Base-by-base conservation (phyloP, 2,329 filamentous ascomycete species). In the Xylariales sp. region DNA sequence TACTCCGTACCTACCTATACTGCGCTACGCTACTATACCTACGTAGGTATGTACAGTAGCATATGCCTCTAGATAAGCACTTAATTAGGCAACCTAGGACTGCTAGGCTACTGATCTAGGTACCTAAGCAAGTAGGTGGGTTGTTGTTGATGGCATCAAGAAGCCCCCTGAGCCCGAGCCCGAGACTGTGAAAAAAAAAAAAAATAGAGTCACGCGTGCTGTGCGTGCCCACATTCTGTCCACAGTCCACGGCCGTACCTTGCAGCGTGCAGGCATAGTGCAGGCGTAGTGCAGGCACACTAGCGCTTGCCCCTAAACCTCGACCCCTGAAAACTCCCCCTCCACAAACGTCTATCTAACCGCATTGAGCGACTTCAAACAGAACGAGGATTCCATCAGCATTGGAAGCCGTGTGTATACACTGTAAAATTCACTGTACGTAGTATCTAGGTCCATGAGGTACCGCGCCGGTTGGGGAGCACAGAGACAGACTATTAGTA, bases 301-400 rank as follows among this genome's bases (percentile, higher is more conserved):
- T 41, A 41, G 39, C 39, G 10, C 12, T 14, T 50, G 64, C 67
- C 69, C 67, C 67, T 68, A 59, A 68, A 50, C 56, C 43, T 49
- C 64, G 23, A 60, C 60, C 69, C 69, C 69, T 67, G 68, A 59
- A 65, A 62, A 16, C 59, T 67, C 67, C 62, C 67, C 68, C 70
- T 73, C 67, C 70, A 74, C 67, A 71, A 73, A 72, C 73, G 62
- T 73, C 62, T 58, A 10, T 62, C 64, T 71, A 73, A 70, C 69
- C 62, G 16, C 32, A 71, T 75, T 67, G 52, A 66, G 72, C 65
- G 65, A 68, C 63, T 65, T 67, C 53, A 67, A 66, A 71, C 69
- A 61, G 64, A 61, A 67, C 10, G 28, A 58, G 16, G 30, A 49
- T 46, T 32, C 58, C 28, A 70, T 57, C 60, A 64, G 68, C 39